A percentile compares a stretch with the other conserved stretches of the same genome.
These are phyloP conservation scores for Tuber magnatum DNA, from an alignment of 495 filamentous ascomycete genomes.

Conservation along the genomic window DNA sequence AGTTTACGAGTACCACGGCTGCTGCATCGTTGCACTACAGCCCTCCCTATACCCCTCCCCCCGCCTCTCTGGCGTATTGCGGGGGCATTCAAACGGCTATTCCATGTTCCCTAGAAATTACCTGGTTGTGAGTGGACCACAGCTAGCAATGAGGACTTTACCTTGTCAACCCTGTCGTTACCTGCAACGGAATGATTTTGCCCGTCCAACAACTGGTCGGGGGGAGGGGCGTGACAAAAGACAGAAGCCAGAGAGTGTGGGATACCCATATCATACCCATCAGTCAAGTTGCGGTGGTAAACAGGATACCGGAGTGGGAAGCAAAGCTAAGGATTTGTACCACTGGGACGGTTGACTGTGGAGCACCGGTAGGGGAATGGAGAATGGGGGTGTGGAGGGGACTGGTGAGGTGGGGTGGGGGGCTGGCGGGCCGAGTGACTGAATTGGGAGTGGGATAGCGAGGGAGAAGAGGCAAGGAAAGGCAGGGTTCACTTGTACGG, in stretches of 20 bases:
- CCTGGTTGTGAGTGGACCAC: background rate
- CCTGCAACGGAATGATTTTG: background rate
- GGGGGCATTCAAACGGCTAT: background rate
- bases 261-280: background rate
- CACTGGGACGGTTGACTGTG: background rate
- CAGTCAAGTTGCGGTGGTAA: background rate
- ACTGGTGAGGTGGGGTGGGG: background rate
- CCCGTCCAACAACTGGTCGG: background rate
- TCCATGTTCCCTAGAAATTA: background rate
- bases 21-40: background rate
- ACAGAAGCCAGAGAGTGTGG: background rate
- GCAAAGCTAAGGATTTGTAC: background rate
- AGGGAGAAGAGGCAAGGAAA: background rate
- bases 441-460: background rate
- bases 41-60: background rate
- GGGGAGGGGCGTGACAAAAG: background rate
- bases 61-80: background rate
- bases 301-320: background rate
- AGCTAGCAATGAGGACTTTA: background rate
- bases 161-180: background rate
- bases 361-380: background rate
- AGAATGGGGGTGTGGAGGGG: background rate
- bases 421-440: background rate
- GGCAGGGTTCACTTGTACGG: background rate
- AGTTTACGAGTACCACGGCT: background rate